A percentile compares a stretch with the other conserved stretches of the same genome.
Conservation (phyloP, 345 rosid species). For the Excoecaria cochinchinensis region DNA sequence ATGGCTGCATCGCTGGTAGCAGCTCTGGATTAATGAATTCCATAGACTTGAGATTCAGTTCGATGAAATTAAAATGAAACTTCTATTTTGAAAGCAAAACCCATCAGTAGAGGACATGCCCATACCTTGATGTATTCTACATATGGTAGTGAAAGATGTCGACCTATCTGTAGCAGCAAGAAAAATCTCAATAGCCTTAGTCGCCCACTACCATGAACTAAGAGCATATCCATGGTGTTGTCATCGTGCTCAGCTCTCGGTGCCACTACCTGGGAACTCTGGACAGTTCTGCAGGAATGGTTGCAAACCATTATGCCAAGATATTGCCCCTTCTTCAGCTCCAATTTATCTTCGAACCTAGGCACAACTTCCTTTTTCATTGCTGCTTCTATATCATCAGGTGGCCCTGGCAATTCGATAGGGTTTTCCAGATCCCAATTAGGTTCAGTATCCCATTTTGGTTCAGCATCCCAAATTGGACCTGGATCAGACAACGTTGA, state of each 20-base stretch:
- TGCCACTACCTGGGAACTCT: slow-evolving; percentile 94
- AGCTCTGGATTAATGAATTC: not conserved
- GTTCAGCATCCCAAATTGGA: slow-evolving; percentile 98
- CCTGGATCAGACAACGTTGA: slow-evolving; percentile 97
- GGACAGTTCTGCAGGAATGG: slow-evolving; percentile 95
- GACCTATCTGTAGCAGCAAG: slow-evolving; percentile 76
- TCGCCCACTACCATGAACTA: slow-evolving; percentile 93
- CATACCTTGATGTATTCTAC: slow-evolving; percentile 93
- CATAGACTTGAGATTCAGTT: not conserved
- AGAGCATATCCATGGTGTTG: slow-evolving; percentile 75
- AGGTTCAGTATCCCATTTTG: slow-evolving; percentile 85
- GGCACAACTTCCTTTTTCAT: slow-evolving; percentile 51
- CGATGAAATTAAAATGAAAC: not conserved
- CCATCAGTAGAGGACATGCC: not conserved
- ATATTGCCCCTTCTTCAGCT: slow-evolving; percentile 71
- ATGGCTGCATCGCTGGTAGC: slow-evolving; percentile 1
- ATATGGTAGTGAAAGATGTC: slow-evolving; percentile 88
- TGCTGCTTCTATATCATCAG: slow-evolving; percentile 67
- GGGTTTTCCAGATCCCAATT: slow-evolving; percentile 81
- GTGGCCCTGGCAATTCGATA: slow-evolving; percentile 83
- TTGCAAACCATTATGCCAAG: slow-evolving; percentile 93
- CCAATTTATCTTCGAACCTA: slow-evolving; percentile 72
- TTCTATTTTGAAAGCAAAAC: not conserved
- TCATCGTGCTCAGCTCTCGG: slow-evolving; percentile 92
- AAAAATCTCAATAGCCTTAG: slow-evolving; percentile 81